Evolutionary conservation across 208 protist genomes (phyloP).

Genomic region (Leishmania amazonensis): DNA sequence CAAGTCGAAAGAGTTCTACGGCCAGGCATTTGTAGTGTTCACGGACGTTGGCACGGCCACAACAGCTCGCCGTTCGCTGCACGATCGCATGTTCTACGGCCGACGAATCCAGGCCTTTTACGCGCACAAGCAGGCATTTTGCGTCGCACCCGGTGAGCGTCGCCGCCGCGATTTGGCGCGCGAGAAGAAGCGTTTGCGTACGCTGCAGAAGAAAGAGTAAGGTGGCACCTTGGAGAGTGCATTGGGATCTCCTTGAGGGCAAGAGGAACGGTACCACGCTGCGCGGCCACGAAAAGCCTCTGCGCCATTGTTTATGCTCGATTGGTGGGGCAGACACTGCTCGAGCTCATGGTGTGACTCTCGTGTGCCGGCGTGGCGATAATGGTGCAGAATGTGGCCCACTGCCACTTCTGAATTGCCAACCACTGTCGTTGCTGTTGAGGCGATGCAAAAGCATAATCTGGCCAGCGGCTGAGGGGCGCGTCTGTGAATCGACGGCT

Average conservation of each 20-base stretch:
- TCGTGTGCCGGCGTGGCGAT: not conserved
- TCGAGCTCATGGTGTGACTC: not conserved
- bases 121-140: slow-evolving; percentile 75
- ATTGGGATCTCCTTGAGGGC: not conserved
- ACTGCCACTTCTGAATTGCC: not conserved
- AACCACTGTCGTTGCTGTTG: not conserved
- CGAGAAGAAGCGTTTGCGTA: slow-evolving; percentile 29
- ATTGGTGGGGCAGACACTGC: not conserved
- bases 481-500: not conserved
- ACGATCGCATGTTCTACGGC: slow-evolving; percentile 77
- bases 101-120: slow-evolving; percentile 80
- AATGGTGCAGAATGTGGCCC: not conserved
- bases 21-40: slow-evolving; percentile 89
- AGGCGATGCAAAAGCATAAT: not conserved
- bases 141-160: slow-evolving; percentile 63
- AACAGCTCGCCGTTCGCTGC: slow-evolving; percentile 58
- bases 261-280: not conserved
- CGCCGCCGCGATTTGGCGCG: slow-evolving; percentile 55
- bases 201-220: slow-evolving; percentile 24
- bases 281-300: not conserved
- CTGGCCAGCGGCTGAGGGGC: not conserved
- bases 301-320: not conserved
- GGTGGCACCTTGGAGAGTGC: not conserved
- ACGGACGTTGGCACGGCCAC: slow-evolving; percentile 84
- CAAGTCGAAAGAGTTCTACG: slow-evolving; percentile 67